Base-by-base conservation (phyloP, 805 yeast genomes). In the Cyberlindnera mississippiensis region DNA sequence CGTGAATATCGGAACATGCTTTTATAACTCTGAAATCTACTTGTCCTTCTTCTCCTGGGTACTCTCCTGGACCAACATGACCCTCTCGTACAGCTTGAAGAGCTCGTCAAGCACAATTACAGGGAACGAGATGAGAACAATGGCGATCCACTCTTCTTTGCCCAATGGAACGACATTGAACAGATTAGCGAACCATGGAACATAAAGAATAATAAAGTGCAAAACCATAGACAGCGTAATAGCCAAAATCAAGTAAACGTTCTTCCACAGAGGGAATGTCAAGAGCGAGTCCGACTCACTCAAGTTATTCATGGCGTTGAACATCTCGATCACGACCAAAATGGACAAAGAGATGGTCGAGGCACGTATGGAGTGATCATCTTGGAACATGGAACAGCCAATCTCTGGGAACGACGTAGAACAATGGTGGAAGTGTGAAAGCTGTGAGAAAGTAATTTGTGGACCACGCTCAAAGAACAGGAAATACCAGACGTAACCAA, bases 401-500 rank as follows among this genome's bases (percentile, higher is more conserved):
- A 66, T 54, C 33, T 55, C 57, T 17, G 64, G 57, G 49, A 58
- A 57, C 5, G 55, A 55, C 4, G 44, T 16, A 7, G 59, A 41
- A 41, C 71, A 66, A 35, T 58, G 52, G 29, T 65, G 69, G 55
- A 66, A 66, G 38, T 60, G 60, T 9, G 67, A 58, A 29, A 67
- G 50, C 44, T 66, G 63, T 30, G 43, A 14, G 44, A 51, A 67
- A 6, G 61, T 33, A 24, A 67, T 62, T 41, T 55, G 59, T n/a
- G 72, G 72, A 4, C 72, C 72, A 14, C 53, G 50, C 7, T 46
- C 39, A 38, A 62, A 60, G 37, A 42, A 52, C 38, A 66, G 39
- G 48, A 65, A 67, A 55, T 63, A 64, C 72, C 71, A 67, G 13
- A 61, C 63, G 40, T 67, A 67, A 7, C 71, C 72, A 40, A 64